Evolutionary conservation across 208 protist genomes (phyloP), one percentile per base, ranked within the genome.

Genomic region (Acanthamoeba lenticulata): DNA sequence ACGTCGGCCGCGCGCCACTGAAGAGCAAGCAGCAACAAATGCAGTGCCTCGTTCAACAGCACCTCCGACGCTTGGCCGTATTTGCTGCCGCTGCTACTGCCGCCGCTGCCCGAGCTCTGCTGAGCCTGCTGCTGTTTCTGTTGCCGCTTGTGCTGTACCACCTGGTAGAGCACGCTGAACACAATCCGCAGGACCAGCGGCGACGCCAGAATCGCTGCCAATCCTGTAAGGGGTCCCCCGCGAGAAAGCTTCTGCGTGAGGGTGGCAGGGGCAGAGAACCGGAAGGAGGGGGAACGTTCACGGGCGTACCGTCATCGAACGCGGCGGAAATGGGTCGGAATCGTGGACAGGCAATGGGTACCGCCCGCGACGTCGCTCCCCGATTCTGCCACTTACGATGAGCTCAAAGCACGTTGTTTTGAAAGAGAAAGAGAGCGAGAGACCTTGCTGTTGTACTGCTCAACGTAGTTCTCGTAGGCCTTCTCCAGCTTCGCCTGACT

Each of bases 361-460:
- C 47, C 1, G 52, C 32, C 5, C 79, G 79, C 52, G 79, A 88
- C 34, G 83, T n/a, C n/a, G n/a, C 42, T 13, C 34, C 29, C 2
- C 47, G 83, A 32, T 29, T 72, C 52, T 69, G n/a, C 5, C 0
- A 24, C 49, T 79, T 36, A 57, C 21, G 29, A 90, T 7, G 1
- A 69, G 77, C 19, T n/a, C n/a, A 86, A 57, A 55, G 21, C 47
- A 29, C 6, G 57, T 15, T n/a, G 2, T 3, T n/a, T n/a, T 2
- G 27, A 34, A 57, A 57, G 3, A 21, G 17, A 21, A 2, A 4
- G 21, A 60, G 17, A 24, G 15, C n/a, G 6, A 6, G 21, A 29
- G n/a, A 90, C 83, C 83, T 69, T 90, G 47, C 44, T 90, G 29
- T 72, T 90, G 45, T 47, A 69, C 17, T 90, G 74, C n/a, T 85